Evolutionary conservation across 1,284 basidiomycete genomes (phyloP).

Genomic region (Apiotrichum porosum): DNA sequence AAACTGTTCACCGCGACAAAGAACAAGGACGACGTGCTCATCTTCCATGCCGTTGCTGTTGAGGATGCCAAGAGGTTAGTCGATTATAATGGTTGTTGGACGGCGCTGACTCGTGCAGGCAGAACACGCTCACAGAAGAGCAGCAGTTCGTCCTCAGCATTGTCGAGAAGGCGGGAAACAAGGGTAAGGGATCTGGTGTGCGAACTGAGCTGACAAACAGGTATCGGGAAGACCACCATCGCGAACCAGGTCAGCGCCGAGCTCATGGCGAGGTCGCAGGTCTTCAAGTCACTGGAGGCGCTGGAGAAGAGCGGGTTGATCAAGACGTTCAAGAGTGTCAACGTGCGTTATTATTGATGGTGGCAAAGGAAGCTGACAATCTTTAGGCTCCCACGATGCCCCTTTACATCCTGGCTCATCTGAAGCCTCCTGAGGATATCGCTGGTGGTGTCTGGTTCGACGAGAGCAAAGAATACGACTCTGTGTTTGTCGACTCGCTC

Average conservation of each 20-base stretch:
- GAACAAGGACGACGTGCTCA: slow-evolving; percentile 19
- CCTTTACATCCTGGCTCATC: slow-evolving; percentile 36
- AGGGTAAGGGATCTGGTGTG: slow-evolving; percentile 10
- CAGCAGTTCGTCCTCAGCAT: slow-evolving; percentile 34
- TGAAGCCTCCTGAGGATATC: slow-evolving; percentile 44
- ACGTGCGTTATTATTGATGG: slow-evolving; percentile 24
- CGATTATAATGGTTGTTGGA: not conserved
- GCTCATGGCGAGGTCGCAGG: slow-evolving; percentile 25
- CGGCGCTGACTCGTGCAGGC: slow-evolving; percentile 19
- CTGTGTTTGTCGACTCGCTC: slow-evolving; percentile 38
- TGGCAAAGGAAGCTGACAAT: not conserved
- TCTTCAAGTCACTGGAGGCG: slow-evolving; percentile 36
- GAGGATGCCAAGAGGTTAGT: slow-evolving; percentile 37
- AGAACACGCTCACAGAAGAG: slow-evolving; percentile 33
- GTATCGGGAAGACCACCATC: slow-evolving; percentile 21
- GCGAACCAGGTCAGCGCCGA: slow-evolving; percentile 30
- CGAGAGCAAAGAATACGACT: slow-evolving; percentile 44
- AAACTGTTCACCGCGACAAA: slow-evolving; percentile 21
- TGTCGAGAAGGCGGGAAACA: slow-evolving; percentile 20
- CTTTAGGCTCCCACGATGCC: slow-evolving; percentile 38
- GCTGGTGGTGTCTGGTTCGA: slow-evolving; percentile 48
- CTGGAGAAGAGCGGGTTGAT: slow-evolving; percentile 40
- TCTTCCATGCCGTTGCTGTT: slow-evolving; percentile 30
- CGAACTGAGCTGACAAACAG: slow-evolving; percentile 17
- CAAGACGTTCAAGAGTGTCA: slow-evolving; percentile 45